Base-by-base conservation (phyloP, 306 rosid species). In the Cucurbita moschata region DNA sequence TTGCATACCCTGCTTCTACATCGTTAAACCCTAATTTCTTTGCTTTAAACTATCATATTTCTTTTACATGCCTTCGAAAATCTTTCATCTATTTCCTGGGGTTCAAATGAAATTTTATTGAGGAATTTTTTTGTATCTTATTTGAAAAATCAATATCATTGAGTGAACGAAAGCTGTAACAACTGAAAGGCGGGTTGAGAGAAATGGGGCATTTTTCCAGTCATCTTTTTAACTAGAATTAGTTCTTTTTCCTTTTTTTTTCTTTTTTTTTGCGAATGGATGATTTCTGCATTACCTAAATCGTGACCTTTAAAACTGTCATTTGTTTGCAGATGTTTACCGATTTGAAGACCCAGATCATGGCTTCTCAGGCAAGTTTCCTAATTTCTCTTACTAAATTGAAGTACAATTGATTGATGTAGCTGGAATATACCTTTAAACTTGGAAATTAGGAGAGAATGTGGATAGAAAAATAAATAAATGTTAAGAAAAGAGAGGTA, bases 351-450 rank as follows among this genome's bases (percentile, higher is more conserved):
- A 83, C 74, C 14, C 80, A 82, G 73, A 86, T 86, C 64, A 46
- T 86, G 82, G 83, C 87, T 66, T 83, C 87, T 12, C 89, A 86
- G 89, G 89, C 81, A 39, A 79, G 85, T 75, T 40, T 2, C n/a
- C 66, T 39, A 1, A 23, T 56, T 72, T 11, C 23, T 35, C 21
- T 51, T 61, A 9, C 40, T 74, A 11, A n/a, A 9, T 10, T 54
- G 64, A 56, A 18, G 13, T 55, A 4, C n/a, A 38, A 42, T 58
- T 58, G 16, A 47, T 44, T 8, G 8, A 64, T 5, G 51, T 44
- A 4, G 21, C 13, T 40, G 71, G 51, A 64, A 42, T 40, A 1
- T 64, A 18, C 16, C 71, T 42, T 64, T 64, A 8, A 62, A 38
- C 42, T 12, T 38, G 7, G 23, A 64, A 2, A 37, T 66, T 67